A percentile compares a stretch with the other conserved stretches of the same genome.
These are phyloP conservation scores for Clitopilus hobsonii DNA, from an alignment of 768 basidiomycete genomes.

Conservation along the genomic window DNA sequence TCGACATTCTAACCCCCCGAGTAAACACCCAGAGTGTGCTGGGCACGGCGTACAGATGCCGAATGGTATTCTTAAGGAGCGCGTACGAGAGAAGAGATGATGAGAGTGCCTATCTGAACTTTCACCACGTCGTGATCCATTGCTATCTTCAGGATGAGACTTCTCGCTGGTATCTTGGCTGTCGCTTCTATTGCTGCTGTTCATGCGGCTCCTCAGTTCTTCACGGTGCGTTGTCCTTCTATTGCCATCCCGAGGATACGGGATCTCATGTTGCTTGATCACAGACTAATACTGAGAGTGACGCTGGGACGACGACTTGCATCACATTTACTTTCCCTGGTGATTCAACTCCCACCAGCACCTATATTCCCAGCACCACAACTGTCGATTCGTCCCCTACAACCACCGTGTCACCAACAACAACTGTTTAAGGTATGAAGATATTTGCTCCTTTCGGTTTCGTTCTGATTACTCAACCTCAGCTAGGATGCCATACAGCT, in stretches of 20 bases:
- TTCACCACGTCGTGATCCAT: background rate
- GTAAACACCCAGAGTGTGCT: background rate
- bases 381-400: background rate
- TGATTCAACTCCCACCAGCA: background rate
- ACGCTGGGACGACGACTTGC: conserved; percentile 3
- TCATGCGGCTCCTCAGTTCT: conserved; percentile 3
- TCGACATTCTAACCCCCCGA: background rate
- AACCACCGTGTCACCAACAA: too few species aligned
- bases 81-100: too few species aligned
- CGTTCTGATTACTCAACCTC: too few species aligned
- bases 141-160: background rate
- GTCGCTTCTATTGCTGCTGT: background rate
- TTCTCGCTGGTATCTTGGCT: background rate
- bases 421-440: too few species aligned
- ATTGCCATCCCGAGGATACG: background rate
- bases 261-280: background rate
- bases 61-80: background rate
- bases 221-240: background rate
- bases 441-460: too few species aligned
- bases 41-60: background rate
- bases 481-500: too few species aligned
- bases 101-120: background rate
- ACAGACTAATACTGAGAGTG: background rate
- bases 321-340: conserved; percentile 7
- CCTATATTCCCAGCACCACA: background rate